Evolutionary conservation across 805 yeast genomes (phyloP), one percentile per base, ranked within the genome.

Genomic region (Yarrowia deformans): DNA sequence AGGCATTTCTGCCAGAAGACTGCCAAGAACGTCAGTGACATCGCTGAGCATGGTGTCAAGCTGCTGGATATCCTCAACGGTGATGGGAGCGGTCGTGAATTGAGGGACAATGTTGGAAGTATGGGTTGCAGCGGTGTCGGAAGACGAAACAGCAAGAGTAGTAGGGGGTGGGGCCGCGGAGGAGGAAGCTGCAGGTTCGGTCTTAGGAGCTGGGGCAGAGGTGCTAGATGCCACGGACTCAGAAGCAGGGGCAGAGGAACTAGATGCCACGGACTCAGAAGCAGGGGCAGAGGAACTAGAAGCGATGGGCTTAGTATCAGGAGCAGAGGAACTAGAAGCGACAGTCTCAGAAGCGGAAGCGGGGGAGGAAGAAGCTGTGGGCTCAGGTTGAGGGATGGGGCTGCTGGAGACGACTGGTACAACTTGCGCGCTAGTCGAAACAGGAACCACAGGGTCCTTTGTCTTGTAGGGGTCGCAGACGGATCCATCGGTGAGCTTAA

Each of bases 401-500:
- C 29, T 23, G 29, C 29, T 23, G 29, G 29, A 23, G 29, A 4
- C 29, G 29, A 23, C 29, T 23, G 29, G 29, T 4, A 23, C 29
- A 23, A 23, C 29, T 2, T 23, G 2, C 29, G 2, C 29, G 29
- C 29, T 23, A 4, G 29, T 23, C 29, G 29, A 23, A 23, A 4
- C 29, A 23, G 29, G 29, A 2, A 23, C 29, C 29, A 23, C 29
- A 2, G 29, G 29, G 1, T 39, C 46, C 5, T 19, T 8, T 16
- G 34, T 46, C 34, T 29, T 14, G 56, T 50, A 50, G 7, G 56
- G 56, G 40, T 8, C 40, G 40, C 56, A 50, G 1, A 50, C 56
- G 10, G 56, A 50, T 8, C 56, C 56, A 5, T 34, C 40, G 10
- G 56, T 50, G 23, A 50, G 40, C 29, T 32, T 8, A 10, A 50